A percentile compares a stretch with the other conserved stretches of the same genome.
These are phyloP conservation scores for Tetrahymena malaccensis DNA, from an alignment of 73 alveolate species.

Conservation along the genomic window DNA sequence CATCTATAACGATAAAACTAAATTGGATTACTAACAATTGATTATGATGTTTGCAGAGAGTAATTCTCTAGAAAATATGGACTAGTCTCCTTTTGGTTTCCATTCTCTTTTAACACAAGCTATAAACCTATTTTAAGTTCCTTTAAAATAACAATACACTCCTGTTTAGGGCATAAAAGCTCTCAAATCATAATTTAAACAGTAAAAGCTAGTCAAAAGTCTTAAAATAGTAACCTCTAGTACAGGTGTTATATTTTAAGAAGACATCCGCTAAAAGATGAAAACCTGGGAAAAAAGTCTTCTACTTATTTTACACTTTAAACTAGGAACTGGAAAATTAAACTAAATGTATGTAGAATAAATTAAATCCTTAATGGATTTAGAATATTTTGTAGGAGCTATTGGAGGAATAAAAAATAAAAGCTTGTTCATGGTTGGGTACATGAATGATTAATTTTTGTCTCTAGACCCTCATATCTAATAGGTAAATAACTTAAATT, in stretches of 20 bases:
- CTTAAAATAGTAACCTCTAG: background rate
- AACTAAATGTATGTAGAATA: background rate
- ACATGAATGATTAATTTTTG: background rate
- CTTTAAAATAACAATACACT: background rate
- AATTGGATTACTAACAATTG: background rate
- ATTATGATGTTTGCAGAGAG: background rate
- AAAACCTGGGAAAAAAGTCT: background rate
- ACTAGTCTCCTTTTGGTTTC: background rate
- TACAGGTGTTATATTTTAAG: background rate
- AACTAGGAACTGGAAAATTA: background rate
- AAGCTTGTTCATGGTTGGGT: background rate
- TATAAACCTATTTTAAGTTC: background rate
- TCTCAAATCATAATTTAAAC: background rate
- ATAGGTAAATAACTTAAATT: background rate
- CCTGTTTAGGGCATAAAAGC: background rate
- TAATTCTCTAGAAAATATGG: background rate
- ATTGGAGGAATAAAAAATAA: background rate
- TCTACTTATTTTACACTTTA: background rate
- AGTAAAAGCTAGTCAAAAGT: background rate
- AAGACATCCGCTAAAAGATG: background rate
- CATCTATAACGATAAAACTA: background rate
- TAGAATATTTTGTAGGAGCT: background rate
- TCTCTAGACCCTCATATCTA: background rate
- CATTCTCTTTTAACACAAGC: background rate
- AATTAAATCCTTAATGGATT: background rate